These are phyloP conservation scores for Trichosanthes truncata DNA, from an alignment of 306 rosid genomes.

Conservation along the genomic window DNA sequence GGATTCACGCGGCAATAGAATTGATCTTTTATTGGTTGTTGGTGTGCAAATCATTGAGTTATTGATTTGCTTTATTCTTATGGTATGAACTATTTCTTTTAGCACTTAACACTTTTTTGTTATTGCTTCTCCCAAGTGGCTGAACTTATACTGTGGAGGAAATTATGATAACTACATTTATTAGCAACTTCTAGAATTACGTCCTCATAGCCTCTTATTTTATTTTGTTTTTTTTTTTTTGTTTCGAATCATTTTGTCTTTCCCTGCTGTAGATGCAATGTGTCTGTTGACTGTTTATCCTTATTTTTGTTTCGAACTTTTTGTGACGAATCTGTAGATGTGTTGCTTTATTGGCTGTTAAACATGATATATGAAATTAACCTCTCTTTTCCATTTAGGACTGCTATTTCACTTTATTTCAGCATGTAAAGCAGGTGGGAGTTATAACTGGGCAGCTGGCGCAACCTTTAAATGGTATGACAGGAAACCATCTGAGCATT, in stretches of 20 bases:
- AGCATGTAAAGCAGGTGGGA: constrained; percentile 80
- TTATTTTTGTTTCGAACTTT: not conserved
- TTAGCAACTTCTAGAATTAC: not conserved
- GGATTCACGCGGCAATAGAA: not conserved
- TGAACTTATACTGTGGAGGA: not conserved
- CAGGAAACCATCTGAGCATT: constrained; percentile 61
- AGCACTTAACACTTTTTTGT: not conserved
- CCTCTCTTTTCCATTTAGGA: constrained; percentile 69
- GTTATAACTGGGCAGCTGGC: constrained; percentile 80
- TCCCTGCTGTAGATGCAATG: not conserved
- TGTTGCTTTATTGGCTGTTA: not conserved
- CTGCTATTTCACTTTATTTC: constrained; percentile 52
- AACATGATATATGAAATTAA: constrained; percentile 34
- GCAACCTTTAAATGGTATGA: constrained; percentile 84
- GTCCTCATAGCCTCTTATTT: not conserved
- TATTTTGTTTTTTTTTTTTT: not conserved
- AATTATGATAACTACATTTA: not conserved
- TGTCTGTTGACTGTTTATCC: not conserved
- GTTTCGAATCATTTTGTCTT: not conserved
- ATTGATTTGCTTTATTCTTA: not conserved
- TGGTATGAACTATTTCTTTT: not conserved
- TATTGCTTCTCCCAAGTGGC: not conserved
- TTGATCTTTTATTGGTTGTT: not conserved
- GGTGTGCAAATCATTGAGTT: not conserved
- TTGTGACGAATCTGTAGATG: not conserved